Evolutionary conservation across 306 rosid genomes (phyloP), one percentile per base, ranked within the genome.

Genomic region (Calophaca sinica): DNA sequence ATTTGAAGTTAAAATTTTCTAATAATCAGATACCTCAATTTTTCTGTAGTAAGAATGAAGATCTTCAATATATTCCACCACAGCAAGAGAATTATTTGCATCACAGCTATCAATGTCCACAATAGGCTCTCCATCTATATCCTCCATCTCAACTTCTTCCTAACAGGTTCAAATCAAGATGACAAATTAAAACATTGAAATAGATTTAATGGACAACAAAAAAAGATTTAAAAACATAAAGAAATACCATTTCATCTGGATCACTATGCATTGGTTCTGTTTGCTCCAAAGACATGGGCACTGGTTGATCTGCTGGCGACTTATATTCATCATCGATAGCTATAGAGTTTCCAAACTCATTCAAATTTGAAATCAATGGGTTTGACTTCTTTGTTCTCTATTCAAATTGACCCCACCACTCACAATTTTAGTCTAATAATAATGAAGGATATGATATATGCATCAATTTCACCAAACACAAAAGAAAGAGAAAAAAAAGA

Each of bases 121-220:
- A 64, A 94, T 9, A 1, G 89, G 83, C 74, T 88, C 94, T 26
- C 81, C 96, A 44, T 20, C 81, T 29, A 94, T 86, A 59, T 96
- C 99, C 76, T 92, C 93, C 99, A 96, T 96, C 79, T 92, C 98
- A 79, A 96, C 89, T 73, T 96, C 99, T 78, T 87, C 84, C 93
- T 87, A 64, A 33, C 39, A 80, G 4, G 11, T 53, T 7, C 54
- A 44, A 20, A 20, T 20, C 26, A 20, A 32, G n/a, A 4, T 29
- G 28, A 88, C 45, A 35, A 33, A 68, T 52, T 5, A 69, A 33
- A 53, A 59, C 49, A 52, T 61, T 48, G 44, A 80, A 79, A 51
- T 8, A 20, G 9, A 70, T 54, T 6, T 13, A 31, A 6, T 4
- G 58, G 87, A 64, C 1, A 36, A 46, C 4, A 1, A 13, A 52